Evolutionary conservation across 257 asterid species (phyloP).

Genomic region (Scutellaria baicalensis): DNA sequence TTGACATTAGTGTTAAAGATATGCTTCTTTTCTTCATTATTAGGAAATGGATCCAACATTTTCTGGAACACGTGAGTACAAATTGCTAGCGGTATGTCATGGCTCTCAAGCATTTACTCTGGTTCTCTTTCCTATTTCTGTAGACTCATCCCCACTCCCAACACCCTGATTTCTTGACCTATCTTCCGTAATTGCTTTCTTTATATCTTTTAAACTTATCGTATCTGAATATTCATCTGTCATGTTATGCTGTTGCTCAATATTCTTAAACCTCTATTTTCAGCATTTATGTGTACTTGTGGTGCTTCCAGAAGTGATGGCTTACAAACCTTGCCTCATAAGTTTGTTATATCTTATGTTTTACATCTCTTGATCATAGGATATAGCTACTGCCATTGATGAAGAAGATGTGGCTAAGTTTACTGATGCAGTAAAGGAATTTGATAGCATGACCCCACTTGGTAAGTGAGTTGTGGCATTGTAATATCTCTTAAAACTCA

Average conservation of each 20-base stretch:
- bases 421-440: slow-evolving; percentile 50
- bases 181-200: not conserved
- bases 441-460: slow-evolving; percentile 51
- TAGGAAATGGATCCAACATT: slow-evolving; percentile 61
- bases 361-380: slow-evolving; percentile 25
- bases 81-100: slow-evolving; percentile 44
- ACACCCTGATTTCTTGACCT: not conserved
- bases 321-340: not conserved
- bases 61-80: slow-evolving; percentile 55
- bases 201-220: not conserved
- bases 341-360: not conserved
- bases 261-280: not conserved
- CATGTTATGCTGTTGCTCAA: not conserved
- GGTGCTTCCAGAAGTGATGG: not conserved
- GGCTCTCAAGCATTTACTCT: not conserved
- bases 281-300: not conserved
- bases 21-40: slow-evolving; percentile 6
- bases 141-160: not conserved
- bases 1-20: not conserved
- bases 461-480: slow-evolving; percentile 23
- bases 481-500: not conserved
- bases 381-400: slow-evolving; percentile 43
- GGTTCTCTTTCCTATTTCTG: not conserved
- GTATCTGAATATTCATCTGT: not conserved
- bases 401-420: slow-evolving; percentile 51